Conservation (phyloP, 441 rosid genomes). For the Adansonia madagascariensis region DNA sequence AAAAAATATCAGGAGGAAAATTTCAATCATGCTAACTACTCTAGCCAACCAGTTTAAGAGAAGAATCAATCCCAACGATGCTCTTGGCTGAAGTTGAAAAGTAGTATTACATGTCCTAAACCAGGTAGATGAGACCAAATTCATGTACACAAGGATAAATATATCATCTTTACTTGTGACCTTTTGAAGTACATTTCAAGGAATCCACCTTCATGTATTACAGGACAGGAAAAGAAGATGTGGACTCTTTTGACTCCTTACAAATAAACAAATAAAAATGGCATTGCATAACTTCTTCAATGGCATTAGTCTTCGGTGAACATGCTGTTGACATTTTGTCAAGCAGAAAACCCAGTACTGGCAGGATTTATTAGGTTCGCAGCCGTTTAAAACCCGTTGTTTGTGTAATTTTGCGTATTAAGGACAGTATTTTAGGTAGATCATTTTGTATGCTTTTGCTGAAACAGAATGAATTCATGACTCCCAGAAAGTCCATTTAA, state of each 20-base stretch:
- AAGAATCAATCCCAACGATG: background rate
- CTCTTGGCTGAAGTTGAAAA: background rate
- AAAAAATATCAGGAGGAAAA: background rate
- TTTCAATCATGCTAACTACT: background rate
- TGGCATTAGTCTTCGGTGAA: no score
- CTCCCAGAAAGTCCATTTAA: background rate
- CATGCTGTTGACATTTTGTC: no score
- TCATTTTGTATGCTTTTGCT: slow-evolving; percentile 7
- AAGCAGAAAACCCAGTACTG: background rate
- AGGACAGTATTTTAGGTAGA: background rate
- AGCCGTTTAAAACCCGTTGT: background rate
- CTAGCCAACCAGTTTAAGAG: background rate
- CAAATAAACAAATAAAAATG: background rate
- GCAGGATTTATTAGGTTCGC: background rate
- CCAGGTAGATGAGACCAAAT: background rate
- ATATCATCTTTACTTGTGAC: background rate
- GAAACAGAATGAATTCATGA: background rate
- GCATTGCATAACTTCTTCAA: background rate
- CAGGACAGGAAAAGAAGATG: background rate
- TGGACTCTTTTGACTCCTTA: background rate
- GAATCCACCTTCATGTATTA: slow-evolving; percentile 11
- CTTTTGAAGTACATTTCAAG: background rate
- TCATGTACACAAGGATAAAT: background rate
- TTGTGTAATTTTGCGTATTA: background rate
- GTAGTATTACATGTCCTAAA: background rate